Evolutionary conservation across 768 basidiomycete species (phyloP).

Genomic region (Butyriboletus loyo): DNA sequence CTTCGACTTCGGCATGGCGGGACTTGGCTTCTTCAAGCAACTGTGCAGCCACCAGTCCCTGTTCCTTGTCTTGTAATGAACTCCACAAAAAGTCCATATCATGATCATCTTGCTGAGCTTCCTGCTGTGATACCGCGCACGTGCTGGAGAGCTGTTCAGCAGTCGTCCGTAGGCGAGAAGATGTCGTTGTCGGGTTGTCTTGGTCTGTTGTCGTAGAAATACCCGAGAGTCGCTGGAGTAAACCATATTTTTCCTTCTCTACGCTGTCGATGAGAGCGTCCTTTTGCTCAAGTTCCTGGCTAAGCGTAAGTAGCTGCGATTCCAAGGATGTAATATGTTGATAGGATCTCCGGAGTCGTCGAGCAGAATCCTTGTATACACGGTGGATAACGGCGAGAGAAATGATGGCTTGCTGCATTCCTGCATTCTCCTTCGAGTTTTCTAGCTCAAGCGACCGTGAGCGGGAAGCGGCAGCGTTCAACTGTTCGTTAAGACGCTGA

Average conservation of each 20-base stretch:
- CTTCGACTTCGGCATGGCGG: conserved; percentile 34
- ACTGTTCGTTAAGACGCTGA: conserved; percentile 9
- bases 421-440: conserved; percentile 1
- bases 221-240: conserved; percentile 12
- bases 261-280: background rate
- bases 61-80: conserved; percentile 35
- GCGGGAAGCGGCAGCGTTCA: conserved; percentile 3
- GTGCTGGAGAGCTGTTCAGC: background rate
- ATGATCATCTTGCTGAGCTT: conserved; percentile 3
- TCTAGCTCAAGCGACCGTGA: conserved; percentile 12
- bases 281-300: conserved; percentile 16
- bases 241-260: conserved; percentile 9
- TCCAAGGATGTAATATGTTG: conserved; percentile 12
- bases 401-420: conserved; percentile 19
- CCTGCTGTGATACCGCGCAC: background rate
- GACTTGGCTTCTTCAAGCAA: conserved; percentile 33
- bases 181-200: background rate
- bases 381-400: conserved; percentile 23
- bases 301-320: conserved; percentile 12
- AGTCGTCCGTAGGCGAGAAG: background rate
- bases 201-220: background rate
- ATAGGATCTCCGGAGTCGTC: conserved; percentile 11
- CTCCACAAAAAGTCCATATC: conserved; percentile 37
- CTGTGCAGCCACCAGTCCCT: conserved; percentile 35
- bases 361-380: conserved; percentile 13